phyloP scores from a whole-genome alignment of 2,329 filamentous ascomycete genomes.

The Cytospora schulzeri region DNA sequence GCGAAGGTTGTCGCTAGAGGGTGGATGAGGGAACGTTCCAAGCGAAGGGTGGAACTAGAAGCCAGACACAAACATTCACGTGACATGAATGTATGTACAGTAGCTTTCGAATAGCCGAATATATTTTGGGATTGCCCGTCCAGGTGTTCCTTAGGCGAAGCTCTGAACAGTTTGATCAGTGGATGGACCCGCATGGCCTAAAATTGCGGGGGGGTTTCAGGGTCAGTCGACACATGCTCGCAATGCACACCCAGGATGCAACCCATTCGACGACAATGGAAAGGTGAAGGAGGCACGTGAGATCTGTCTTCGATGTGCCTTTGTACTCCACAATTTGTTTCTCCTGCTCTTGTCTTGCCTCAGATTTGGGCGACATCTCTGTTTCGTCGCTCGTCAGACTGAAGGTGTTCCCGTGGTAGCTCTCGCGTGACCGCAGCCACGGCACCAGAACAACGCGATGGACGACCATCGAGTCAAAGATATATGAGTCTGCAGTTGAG shows the following conservation, averaged over 20 bases:
- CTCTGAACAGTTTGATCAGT: slow-evolving; percentile 14
- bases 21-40: not conserved
- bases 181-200: slow-evolving; percentile 17
- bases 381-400: not conserved
- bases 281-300: not conserved
- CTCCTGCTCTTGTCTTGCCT: slow-evolving; percentile 9
- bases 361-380: not conserved
- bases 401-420: not conserved
- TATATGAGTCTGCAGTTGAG: not conserved
- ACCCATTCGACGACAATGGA: slow-evolving; percentile 1
- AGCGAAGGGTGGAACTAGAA: not conserved
- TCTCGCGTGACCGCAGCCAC: not conserved
- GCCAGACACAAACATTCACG: not conserved
- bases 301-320: not conserved
- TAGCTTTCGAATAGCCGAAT: too few species aligned
- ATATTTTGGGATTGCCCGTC: not conserved
- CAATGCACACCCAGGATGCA: slow-evolving; percentile 14
- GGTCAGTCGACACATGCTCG: slow-evolving; percentile 13
- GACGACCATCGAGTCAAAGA: not conserved
- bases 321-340: slow-evolving; percentile 1
- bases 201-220: slow-evolving; percentile 18
- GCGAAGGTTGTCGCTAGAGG: not conserved
- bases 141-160: not conserved
- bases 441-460: not conserved
- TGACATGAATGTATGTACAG: not conserved